phyloP scores from a whole-genome alignment of 1,284 basidiomycete genomes.

The Somion occarium region DNA sequence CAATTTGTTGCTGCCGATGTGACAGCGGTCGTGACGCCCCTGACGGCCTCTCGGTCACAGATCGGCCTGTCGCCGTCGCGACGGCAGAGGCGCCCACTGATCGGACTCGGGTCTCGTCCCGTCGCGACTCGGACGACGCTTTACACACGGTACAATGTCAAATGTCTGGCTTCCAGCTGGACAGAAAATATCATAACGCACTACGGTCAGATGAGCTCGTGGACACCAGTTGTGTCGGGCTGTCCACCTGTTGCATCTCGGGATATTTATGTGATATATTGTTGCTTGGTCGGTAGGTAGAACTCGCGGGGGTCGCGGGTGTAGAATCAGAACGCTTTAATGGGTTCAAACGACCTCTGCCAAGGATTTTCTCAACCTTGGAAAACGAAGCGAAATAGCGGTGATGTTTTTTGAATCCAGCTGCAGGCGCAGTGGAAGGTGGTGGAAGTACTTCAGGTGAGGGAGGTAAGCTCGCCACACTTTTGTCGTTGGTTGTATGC shows the following conservation, averaged over 20 bases:
- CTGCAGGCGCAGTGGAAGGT: constrained; percentile 5
- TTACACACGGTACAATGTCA: neutral
- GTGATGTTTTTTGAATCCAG: constrained; percentile 3
- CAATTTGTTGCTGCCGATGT: neutral
- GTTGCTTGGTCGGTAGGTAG: too few relatives aligned
- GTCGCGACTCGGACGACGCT: neutral
- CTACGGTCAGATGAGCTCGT: neutral
- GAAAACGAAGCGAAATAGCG: constrained; percentile 25
- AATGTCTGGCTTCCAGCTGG: neutral
- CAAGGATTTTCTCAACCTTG: constrained; percentile 34
- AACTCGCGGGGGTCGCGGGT: neutral
- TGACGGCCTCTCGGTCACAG: neutral
- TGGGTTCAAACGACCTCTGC: constrained; percentile 18
- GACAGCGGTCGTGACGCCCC: neutral
- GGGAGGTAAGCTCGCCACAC: constrained; percentile 6
- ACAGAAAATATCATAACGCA: neutral
- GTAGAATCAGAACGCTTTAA: neutral
- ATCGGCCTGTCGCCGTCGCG: neutral
- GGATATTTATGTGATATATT: neutral
- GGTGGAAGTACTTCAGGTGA: neutral
- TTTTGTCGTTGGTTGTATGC: constrained; percentile 7
- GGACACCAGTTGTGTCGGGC: neutral
- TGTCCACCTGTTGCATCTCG: neutral
- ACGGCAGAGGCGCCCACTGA: neutral
- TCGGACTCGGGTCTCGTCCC: neutral